Conservation (phyloP, 306 rosid species). For the Lablab purpureus region DNA sequence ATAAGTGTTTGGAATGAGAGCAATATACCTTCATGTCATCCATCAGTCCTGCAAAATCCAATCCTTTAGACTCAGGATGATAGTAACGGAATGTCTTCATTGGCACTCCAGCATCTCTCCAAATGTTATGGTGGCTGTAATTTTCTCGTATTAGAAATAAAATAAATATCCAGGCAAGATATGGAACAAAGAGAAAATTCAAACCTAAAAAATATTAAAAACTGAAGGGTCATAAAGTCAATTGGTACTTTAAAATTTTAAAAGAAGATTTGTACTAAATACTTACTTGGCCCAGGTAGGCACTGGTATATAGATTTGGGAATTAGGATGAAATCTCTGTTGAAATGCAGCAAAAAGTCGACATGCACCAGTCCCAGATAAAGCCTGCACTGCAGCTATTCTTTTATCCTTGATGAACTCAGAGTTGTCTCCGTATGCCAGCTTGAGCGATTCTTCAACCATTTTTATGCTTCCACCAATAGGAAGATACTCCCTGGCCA, state of each 20-base stretch:
- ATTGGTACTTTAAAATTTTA: conserved; percentile 26
- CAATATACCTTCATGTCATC: conserved; percentile 68
- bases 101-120: conserved; percentile 94
- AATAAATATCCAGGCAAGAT: conserved; percentile 26
- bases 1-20: conserved; percentile 28
- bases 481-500: conserved; percentile 92
- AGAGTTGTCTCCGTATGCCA: conserved; percentile 93
- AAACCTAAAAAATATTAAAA: conserved; percentile 11
- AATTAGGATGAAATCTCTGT: conserved; percentile 80
- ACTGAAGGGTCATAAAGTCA: conserved; percentile 3
- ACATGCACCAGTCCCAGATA: conserved; percentile 98
- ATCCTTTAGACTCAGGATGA: conserved; percentile 86
- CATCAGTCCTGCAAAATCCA: conserved; percentile 82
- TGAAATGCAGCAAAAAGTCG: conserved; percentile 95
- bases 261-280: conserved; percentile 14
- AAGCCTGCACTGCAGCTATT: conserved; percentile 95
- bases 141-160: conserved; percentile 41
- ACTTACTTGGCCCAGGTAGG: conserved; percentile 96
- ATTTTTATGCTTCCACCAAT: conserved; percentile 86
- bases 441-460: conserved; percentile 91
- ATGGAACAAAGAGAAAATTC: conserved; percentile 4
- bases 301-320: conserved; percentile 85
- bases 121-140: conserved; percentile 95
- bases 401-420: conserved; percentile 81
- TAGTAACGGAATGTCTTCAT: conserved; percentile 88